Conservation (phyloP, 768 basidiomycete species). For the Macrocybe gigantea region DNA sequence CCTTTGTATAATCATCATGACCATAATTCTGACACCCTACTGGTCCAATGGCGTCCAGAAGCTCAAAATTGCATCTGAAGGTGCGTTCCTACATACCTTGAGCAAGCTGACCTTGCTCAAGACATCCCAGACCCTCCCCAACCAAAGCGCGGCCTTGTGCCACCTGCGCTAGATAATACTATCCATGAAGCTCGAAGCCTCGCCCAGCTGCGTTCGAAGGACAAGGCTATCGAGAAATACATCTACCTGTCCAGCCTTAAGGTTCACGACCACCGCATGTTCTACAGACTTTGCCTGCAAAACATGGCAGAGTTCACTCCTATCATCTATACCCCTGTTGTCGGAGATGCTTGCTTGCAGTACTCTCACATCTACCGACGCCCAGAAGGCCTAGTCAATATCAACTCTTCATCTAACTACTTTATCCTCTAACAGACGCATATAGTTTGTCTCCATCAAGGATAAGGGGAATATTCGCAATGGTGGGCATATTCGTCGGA, state of each 20-base stretch:
- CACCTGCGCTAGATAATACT: conserved; percentile 47
- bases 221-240: conserved; percentile 74
- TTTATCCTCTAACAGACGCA: conserved; percentile 10
- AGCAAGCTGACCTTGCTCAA: conserved; percentile 5
- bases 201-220: conserved; percentile 70
- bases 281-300: conserved; percentile 70
- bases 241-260: conserved; percentile 78
- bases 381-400: conserved; percentile 64
- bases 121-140: conserved; percentile 29
- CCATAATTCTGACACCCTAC: conserved; percentile 64
- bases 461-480: conserved; percentile 77
- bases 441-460: conserved; percentile 69
- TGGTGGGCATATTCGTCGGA: conserved; percentile 28
- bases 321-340: conserved; percentile 88
- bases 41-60: conserved; percentile 67
- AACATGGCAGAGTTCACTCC: conserved; percentile 71
- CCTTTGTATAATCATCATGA: conserved; percentile 31
- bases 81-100: conserved; percentile 30
- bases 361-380: conserved; percentile 74
- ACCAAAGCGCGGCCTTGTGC: conserved; percentile 51
- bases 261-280: conserved; percentile 63
- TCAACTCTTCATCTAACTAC: conserved; percentile 3
- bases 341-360: conserved; percentile 86
- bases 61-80: conserved; percentile 53
- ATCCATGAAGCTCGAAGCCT: conserved; percentile 57